These are phyloP conservation scores for Cantharellus cinnabarinus DNA, from an alignment of 768 basidiomycete species.

Conservation along the genomic window DNA sequence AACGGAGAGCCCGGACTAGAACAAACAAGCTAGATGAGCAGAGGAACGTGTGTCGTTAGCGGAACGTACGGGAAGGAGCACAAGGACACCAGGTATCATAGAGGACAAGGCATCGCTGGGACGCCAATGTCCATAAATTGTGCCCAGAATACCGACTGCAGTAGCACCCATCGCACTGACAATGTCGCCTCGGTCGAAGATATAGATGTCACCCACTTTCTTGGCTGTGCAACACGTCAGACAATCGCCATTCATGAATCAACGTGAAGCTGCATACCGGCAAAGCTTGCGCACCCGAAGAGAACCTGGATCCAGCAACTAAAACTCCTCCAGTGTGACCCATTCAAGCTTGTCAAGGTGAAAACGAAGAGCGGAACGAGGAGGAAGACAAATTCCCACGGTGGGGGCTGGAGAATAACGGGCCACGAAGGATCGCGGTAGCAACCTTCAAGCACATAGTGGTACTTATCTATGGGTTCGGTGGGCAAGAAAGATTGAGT, in stretches of 20 bases:
- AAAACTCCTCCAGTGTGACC: neutral
- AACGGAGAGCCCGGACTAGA: neutral
- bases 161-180: conserved; percentile 76
- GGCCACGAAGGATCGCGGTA: conserved; percentile 41
- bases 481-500: conserved; percentile 1
- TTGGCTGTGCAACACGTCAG: conserved; percentile 28
- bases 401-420: conserved; percentile 67
- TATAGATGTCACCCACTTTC: conserved; percentile 65
- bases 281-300: conserved; percentile 63
- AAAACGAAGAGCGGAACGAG: conserved; percentile 46
- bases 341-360: neutral
- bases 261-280: neutral
- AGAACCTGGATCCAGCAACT: conserved; percentile 56
- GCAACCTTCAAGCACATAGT: conserved; percentile 37
- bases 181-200: conserved; percentile 66
- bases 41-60: neutral
- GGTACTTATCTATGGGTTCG: conserved; percentile 14
- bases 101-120: conserved; percentile 42
- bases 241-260: too few relatives aligned
- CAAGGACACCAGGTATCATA: conserved; percentile 78
- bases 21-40: neutral
- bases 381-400: conserved; percentile 40
- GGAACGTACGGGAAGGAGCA: conserved; percentile 63
- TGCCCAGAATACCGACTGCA: conserved; percentile 6
- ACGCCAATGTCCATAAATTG: neutral